Evolutionary conservation across 495 filamentous ascomycete genomes (phyloP).

Genomic region (Neurospora sp.): DNA sequence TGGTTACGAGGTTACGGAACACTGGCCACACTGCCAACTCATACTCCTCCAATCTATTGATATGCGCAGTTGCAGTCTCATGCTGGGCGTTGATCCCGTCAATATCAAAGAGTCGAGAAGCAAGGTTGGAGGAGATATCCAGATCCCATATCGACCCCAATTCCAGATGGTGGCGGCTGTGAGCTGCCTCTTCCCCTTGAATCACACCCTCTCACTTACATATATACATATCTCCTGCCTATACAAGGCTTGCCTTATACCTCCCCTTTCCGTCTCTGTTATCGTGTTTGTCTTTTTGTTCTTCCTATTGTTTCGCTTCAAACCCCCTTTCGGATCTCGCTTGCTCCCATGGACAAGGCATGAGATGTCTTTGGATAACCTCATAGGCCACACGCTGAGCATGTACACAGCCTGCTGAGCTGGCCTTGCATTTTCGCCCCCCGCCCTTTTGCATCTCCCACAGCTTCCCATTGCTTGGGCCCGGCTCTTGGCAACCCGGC

Average conservation of each 20-base stretch:
- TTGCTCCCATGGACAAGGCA: not conserved
- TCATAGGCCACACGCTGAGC: not conserved
- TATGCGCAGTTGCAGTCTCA: not conserved
- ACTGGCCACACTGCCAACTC: not conserved
- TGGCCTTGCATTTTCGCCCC: constrained; percentile 26
- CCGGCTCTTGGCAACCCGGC: constrained; percentile 15
- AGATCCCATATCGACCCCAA: not conserved
- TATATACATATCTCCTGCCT: not conserved
- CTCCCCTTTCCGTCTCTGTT: not conserved
- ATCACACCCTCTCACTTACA: not conserved
- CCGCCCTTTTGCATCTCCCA: constrained; percentile 11
- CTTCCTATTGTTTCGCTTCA: not conserved
- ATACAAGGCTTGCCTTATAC: not conserved
- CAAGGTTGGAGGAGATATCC: not conserved
- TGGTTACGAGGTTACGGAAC: not conserved
- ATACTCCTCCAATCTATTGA: not conserved
- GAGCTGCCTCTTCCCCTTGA: not conserved
- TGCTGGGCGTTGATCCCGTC: not conserved
- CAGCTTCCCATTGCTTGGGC: not conserved
- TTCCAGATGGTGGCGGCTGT: not conserved
- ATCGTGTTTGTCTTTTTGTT: not conserved
- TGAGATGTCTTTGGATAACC: not conserved
- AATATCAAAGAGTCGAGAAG: not conserved
- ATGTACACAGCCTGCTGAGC: constrained; percentile 19
- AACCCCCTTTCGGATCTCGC: not conserved